Percentiles rank a stretch among this genome's conserved stretches.
These are phyloP conservation scores for Musa schizocarpa DNA, from an alignment of 176 grass and related monocot genomes.

Conservation along the genomic window DNA sequence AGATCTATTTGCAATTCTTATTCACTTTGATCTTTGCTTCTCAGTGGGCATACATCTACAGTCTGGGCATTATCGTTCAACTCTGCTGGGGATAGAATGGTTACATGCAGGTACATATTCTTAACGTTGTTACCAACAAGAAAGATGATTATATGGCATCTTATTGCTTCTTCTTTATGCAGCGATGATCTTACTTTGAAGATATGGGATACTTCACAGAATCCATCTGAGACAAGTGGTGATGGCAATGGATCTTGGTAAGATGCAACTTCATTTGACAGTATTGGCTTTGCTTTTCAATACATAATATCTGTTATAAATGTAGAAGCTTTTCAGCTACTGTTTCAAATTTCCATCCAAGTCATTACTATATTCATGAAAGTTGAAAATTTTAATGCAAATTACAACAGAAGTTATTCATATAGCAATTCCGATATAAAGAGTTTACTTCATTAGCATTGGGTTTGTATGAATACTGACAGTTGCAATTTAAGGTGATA, in stretches of 20 bases:
- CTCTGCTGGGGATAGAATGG: slow-evolving; percentile 69
- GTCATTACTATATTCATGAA: too few species aligned
- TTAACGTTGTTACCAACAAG: slow-evolving; percentile 8
- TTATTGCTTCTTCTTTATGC: slow-evolving; percentile 2
- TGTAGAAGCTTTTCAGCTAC: too few species aligned
- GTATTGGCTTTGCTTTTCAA: not conserved
- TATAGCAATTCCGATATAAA: not conserved
- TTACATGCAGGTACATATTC: slow-evolving; percentile 65
- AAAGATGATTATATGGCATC: not conserved
- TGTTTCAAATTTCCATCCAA: too few species aligned
- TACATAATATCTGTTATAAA: too few species aligned
- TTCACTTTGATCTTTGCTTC: slow-evolving; percentile 24
- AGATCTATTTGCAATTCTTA: not conserved
- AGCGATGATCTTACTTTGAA: slow-evolving; percentile 92
- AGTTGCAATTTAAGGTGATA: too few species aligned
- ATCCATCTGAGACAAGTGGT: slow-evolving; percentile 46
- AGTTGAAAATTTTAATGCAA: too few species aligned
- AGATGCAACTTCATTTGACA: slow-evolving; percentile 11
- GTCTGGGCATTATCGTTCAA: slow-evolving; percentile 93
- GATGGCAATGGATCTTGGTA: slow-evolving; percentile 62
- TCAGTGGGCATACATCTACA: slow-evolving; percentile 83
- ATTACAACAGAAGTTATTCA: too few species aligned
- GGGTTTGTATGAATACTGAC: too few species aligned
- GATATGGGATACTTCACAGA: slow-evolving; percentile 63
- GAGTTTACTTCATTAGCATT: not conserved